Evolutionary conservation across 1,139 yeast species (phyloP).

Genomic region (Candida mesenterica): DNA sequence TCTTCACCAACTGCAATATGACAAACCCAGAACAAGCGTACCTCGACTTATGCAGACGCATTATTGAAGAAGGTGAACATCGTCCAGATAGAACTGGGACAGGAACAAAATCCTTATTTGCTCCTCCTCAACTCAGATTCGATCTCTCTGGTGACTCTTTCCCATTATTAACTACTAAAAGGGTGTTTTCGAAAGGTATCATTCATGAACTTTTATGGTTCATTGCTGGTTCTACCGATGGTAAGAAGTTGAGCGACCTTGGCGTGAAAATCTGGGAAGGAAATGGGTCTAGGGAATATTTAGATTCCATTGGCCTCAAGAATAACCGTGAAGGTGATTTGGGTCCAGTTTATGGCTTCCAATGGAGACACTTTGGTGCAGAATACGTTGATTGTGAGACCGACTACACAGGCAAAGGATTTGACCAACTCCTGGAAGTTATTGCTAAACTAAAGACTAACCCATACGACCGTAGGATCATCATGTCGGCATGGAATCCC

Average conservation of each 20-base stretch:
- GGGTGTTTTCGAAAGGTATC: conserved; percentile 86
- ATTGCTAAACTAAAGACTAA: conserved; percentile 77
- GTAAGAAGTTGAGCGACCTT: conserved; percentile 68
- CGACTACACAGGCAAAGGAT: conserved; percentile 84
- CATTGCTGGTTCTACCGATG: conserved; percentile 85
- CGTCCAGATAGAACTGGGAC: conserved; percentile 98
- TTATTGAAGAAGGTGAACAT: conserved; percentile 80
- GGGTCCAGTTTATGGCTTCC: conserved; percentile 98
- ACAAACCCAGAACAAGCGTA: conserved; percentile 69
- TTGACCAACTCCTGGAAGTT: conserved; percentile 81
- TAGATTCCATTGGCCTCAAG: conserved; percentile 77
- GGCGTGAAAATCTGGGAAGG: conserved; percentile 99
- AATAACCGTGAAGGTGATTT: conserved; percentile 89
- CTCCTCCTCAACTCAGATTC: conserved; percentile 93
- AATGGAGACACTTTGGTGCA: conserved; percentile 99
- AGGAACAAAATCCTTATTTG: conserved; percentile 86
- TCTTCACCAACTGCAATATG: not conserved
- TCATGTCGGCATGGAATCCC: conserved; percentile 98
- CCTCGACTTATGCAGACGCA: conserved; percentile 73
- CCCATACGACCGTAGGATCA: conserved; percentile 93
- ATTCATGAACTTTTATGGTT: conserved; percentile 92
- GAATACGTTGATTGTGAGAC: conserved; percentile 80
- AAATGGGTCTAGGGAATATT: conserved; percentile 90
- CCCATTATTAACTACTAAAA: conserved; percentile 90
- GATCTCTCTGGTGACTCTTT: conserved; percentile 67